Base-by-base conservation (phyloP, 73 alveolate species). In the Vitrella brassicaformis region DNA sequence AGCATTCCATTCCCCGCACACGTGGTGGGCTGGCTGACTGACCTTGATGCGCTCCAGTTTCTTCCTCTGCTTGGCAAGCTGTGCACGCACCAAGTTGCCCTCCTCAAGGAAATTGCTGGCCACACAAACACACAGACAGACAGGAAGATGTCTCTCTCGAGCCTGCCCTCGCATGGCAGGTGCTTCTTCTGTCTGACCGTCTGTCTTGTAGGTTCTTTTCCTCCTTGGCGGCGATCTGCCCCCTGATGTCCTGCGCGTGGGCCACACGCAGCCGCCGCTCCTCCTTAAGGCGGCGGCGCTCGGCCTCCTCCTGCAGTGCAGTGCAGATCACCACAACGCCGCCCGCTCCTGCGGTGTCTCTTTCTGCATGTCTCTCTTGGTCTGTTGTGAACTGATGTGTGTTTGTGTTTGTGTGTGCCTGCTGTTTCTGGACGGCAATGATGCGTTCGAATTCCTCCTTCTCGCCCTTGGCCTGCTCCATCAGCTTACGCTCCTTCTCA, bases 381-480 rank as follows among this genome's bases (percentile, higher is more conserved):
- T n/a, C n/a, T n/a, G n/a, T n/a, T n/a, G n/a, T n/a, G n/a, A n/a
- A n/a, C n/a, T n/a, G n/a, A n/a, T n/a, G n/a, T n/a, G n/a, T n/a
- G n/a, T n/a, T n/a, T n/a, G n/a, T n/a, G n/a, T n/a, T n/a, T n/a
- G n/a, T n/a, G n/a, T n/a, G n/a, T n/a, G n/a, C n/a, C n/a, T n/a
- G n/a, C n/a, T n/a, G n/a, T n/a, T n/a, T n/a, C 67, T 77, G 72
- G 68, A 80, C 64, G 10, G 30, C 19, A 28, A 85, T 79, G 80
- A 80, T 72, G 47, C 88, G 78, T 78, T 73, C 28, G 81, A 80
- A 85, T 73, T 85, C 87, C 27, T 85, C 91, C 66, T 87, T 64
- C 80, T 85, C 91, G 32, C 72, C 78, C 66, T 73, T 71, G 0
- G 91, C 91, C 31, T 79, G 80, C 74, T 90, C 94, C 26, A 91